Evolutionary conservation across 352 stramenopile genomes (phyloP), one percentile per base, ranked within the genome.

Genomic region (Labyrinthula sp.): DNA sequence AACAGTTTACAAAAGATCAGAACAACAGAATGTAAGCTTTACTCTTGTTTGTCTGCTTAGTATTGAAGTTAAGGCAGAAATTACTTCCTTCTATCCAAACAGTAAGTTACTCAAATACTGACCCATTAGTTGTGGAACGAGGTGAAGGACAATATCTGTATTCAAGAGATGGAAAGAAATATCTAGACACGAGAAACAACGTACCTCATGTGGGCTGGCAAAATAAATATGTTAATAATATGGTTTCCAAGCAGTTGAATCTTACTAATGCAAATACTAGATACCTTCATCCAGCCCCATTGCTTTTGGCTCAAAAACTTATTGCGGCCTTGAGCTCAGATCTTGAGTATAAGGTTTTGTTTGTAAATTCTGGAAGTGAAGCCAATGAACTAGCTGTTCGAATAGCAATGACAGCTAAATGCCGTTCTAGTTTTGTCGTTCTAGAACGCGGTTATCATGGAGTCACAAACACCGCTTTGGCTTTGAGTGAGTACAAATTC

Each of bases 311-410:
- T 1, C 28, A 67, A 30, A 61, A 64, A 26, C 45, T 85, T 0
- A 37, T 64, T 15, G 33, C 40, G 34, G 63, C 64, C 1, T 61
- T 81, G 18, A 64, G 69, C 12, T n/a, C 20, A 14, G 36, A 36
- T 0, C 24, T 56, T 22, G 38, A 34, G 9, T n/a, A n/a, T n/a
- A 54, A 64, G 17, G 70, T 82, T 10, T 78, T 77, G 28, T 72
- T 82, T 54, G 69, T 79, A 6, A 79, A 79, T 58, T 72, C 58
- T 28, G 72, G 73, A 21, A 69, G 41, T 43, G 72, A 85, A 59
- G 72, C 74, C 3, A 85, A 85, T 58, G 74, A 85, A 62, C 60
- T 85, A 30, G 74, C 74, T 12, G 48, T 82, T n/a, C 64, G 72
- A 35, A 56, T 85, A 28, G 69, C 72, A 9, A 38, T 59, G 24